Evolutionary conservation across 2,329 filamentous ascomycete genomes (phyloP).

Genomic region (Zymoseptoria passerinii): DNA sequence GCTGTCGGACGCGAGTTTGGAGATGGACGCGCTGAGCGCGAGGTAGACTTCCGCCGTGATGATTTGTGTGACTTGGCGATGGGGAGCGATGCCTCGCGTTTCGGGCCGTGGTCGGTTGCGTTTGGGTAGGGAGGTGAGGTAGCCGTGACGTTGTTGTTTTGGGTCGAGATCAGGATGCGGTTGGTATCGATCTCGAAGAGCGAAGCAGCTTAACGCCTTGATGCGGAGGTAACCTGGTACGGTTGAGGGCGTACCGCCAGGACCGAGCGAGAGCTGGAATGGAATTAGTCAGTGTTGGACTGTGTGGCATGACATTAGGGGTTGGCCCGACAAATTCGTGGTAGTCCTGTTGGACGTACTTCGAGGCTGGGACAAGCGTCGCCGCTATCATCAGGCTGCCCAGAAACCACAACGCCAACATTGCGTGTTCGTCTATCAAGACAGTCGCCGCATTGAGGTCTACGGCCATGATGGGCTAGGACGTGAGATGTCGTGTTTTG

Average conservation of each 20-base stretch:
- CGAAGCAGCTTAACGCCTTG: slow-evolving; percentile 63
- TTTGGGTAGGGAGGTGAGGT: slow-evolving; percentile 53
- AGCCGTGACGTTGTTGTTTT: slow-evolving; percentile 49
- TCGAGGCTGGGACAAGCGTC: background rate
- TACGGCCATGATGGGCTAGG: background rate
- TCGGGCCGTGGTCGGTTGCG: slow-evolving; percentile 56
- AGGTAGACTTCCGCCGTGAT: slow-evolving; percentile 47
- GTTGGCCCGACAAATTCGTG: slow-evolving; percentile 2
- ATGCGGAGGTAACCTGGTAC: slow-evolving; percentile 65
- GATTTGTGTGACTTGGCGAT: slow-evolving; percentile 66
- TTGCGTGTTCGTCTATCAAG: background rate
- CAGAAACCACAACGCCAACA: background rate
- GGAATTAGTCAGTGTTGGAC: background rate
- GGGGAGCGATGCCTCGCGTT: slow-evolving; percentile 70
- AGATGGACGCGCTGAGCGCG: slow-evolving; percentile 47
- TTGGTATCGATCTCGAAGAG: slow-evolving; percentile 60
- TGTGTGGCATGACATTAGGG: background rate
- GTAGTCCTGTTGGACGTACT: slow-evolving; percentile 4
- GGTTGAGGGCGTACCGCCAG: slow-evolving; percentile 70
- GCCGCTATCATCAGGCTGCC: background rate
- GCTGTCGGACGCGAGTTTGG: slow-evolving; percentile 40
- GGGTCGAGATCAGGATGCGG: slow-evolving; percentile 47
- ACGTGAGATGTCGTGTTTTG: background rate
- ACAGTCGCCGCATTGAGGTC: background rate
- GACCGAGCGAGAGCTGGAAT: slow-evolving; percentile 51